Evolutionary conservation across 805 yeast genomes (phyloP).

Genomic region (Metschnikowia continentalis): DNA sequence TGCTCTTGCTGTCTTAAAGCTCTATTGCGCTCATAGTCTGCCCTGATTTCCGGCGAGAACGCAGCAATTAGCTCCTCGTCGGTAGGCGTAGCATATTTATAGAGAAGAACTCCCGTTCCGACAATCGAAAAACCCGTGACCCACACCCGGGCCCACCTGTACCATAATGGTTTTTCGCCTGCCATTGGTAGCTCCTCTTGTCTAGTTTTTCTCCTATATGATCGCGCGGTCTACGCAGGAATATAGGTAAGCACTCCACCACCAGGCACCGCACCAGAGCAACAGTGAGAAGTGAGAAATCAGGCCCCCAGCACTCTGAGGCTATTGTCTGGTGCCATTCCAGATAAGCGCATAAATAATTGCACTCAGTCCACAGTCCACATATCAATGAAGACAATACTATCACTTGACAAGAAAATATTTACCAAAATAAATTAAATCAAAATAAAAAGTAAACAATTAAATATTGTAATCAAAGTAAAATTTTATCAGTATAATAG

Average conservation of each 20-base stretch:
- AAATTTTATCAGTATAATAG: too few species aligned
- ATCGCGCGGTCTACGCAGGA: constrained; percentile 1
- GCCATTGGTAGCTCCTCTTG: not conserved
- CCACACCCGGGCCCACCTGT: constrained; percentile 55
- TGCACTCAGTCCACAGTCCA: too few species aligned
- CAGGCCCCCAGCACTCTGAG: too few species aligned
- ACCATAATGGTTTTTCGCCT: constrained; percentile 36
- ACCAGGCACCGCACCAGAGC: not conserved
- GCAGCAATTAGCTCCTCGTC: constrained; percentile 72
- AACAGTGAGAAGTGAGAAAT: too few species aligned
- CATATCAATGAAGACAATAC: too few species aligned
- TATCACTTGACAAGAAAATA: too few species aligned
- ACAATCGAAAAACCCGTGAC: constrained; percentile 63
- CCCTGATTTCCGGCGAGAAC: constrained; percentile 79
- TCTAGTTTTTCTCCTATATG: not conserved
- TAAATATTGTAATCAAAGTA: too few species aligned
- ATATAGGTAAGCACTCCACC: not conserved
- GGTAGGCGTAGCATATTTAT: constrained; percentile 75
- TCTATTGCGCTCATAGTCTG: constrained; percentile 64
- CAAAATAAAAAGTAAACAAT: too few species aligned
- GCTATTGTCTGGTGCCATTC: too few species aligned
- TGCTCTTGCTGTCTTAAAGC: constrained; percentile 65
- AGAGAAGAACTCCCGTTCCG: constrained; percentile 67
- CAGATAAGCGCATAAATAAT: too few species aligned
- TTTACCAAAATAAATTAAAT: too few species aligned